Conservation (phyloP, 805 yeast genomes). For the Yarrowia bubula region DNA sequence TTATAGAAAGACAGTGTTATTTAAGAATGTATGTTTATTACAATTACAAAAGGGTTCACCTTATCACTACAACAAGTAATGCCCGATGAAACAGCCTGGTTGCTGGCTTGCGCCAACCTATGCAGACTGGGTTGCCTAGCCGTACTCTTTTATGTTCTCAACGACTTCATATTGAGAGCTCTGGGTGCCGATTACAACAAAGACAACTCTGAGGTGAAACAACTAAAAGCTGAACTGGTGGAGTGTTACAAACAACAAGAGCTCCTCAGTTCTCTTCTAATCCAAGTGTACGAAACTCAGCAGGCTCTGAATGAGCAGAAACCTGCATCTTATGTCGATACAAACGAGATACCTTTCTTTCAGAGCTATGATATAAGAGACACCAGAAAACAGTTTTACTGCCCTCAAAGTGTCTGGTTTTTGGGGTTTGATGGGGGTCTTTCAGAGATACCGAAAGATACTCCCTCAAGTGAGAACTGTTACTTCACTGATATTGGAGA, state of each 20-base stretch:
- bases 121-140: neutral
- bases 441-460: neutral
- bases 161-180: constrained; percentile 10
- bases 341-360: neutral
- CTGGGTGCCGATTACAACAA: neutral
- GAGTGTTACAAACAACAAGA: neutral
- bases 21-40: constrained; percentile 2
- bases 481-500: too few species aligned
- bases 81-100: neutral
- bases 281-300: neutral
- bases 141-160: neutral
- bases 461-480: too few species aligned
- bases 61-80: too few species aligned
- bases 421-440: neutral
- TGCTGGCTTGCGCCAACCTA: neutral
- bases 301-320: neutral
- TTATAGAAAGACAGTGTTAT: constrained; percentile 7
- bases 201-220: neutral
- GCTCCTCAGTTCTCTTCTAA: neutral
- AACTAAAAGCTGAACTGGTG: neutral
- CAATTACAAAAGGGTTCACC: neutral
- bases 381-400: neutral
- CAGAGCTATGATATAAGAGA: neutral
- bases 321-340: neutral
- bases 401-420: neutral